phyloP scores from a whole-genome alignment of 345 rosid genomes.

The Citropsis articulata region DNA sequence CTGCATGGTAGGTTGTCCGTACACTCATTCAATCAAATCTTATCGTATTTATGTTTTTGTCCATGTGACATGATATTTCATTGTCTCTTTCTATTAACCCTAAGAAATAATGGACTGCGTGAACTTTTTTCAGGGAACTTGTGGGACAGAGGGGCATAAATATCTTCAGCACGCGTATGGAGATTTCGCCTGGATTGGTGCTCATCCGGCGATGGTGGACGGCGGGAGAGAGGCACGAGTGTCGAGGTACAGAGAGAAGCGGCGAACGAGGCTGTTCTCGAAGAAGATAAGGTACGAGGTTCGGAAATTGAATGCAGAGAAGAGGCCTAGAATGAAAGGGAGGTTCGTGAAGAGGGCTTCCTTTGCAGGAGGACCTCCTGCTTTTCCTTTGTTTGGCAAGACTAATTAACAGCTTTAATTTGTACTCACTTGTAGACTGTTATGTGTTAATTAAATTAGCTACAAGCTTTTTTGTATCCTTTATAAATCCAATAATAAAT shows the following conservation, averaged over 20 bases:
- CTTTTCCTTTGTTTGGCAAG: conserved; percentile 27
- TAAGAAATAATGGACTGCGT: not conserved
- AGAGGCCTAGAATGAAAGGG: conserved; percentile 97
- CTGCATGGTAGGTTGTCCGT: conserved; percentile 43
- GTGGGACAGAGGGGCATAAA: conserved; percentile 20
- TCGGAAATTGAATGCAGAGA: conserved; percentile 86
- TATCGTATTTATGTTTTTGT: no score
- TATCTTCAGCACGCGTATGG: conserved; percentile 12
- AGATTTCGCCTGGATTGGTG: conserved; percentile 11
- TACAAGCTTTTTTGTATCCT: not conserved
- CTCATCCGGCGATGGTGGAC: conserved; percentile 30
- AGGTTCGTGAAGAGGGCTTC: conserved; percentile 82
- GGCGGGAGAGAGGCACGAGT: conserved; percentile 87
- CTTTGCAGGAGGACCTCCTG: conserved; percentile 27
- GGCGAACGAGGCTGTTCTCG: conserved; percentile 83
- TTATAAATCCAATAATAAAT: not conserved
- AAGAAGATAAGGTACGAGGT: conserved; percentile 98
- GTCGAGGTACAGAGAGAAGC: conserved; percentile 79
- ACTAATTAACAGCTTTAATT: not conserved
- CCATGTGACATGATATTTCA: not conserved
- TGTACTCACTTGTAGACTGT: not conserved
- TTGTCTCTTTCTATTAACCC: not conserved
- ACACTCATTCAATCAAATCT: not conserved
- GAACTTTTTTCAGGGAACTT: conserved; percentile 24
- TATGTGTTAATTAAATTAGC: not conserved